phyloP scores from a whole-genome alignment of 441 rosid species.

The Gossypium aridum region DNA sequence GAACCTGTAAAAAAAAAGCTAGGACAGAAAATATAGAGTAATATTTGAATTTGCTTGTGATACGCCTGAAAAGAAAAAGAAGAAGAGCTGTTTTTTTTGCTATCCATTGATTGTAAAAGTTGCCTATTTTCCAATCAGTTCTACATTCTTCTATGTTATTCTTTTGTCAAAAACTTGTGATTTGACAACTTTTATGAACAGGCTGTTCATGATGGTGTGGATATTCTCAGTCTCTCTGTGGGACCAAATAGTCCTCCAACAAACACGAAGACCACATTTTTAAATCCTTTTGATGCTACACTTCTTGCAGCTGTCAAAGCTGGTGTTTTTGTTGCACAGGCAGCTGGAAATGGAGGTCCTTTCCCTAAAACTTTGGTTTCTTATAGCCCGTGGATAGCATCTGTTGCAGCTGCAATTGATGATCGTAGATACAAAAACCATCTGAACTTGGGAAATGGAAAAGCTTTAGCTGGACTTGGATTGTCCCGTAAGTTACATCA shows the following conservation, averaged over 20 bases:
- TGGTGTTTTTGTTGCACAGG: conserved; percentile 96
- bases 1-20: neutral
- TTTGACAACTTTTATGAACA: conserved; percentile 32
- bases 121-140: neutral
- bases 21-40: neutral
- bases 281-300: conserved; percentile 94
- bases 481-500: conserved; percentile 66
- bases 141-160: conserved; percentile 7
- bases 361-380: conserved; percentile 92
- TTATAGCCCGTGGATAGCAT: conserved; percentile 94
- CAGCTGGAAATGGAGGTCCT: conserved; percentile 98
- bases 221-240: conserved; percentile 94
- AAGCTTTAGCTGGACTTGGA: conserved; percentile 74
- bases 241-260: conserved; percentile 98
- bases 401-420: conserved; percentile 98
- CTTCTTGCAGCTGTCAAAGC: conserved; percentile 98
- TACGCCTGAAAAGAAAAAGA: neutral
- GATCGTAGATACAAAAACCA: conserved; percentile 95
- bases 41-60: neutral
- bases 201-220: conserved; percentile 99
- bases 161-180: conserved; percentile 5
- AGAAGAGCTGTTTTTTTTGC: neutral
- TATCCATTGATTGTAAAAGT: neutral
- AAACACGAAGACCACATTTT: conserved; percentile 74
- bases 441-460: conserved; percentile 80